Conservation (phyloP, 164 flowering plant species). For the Vitis riparia region DNA sequence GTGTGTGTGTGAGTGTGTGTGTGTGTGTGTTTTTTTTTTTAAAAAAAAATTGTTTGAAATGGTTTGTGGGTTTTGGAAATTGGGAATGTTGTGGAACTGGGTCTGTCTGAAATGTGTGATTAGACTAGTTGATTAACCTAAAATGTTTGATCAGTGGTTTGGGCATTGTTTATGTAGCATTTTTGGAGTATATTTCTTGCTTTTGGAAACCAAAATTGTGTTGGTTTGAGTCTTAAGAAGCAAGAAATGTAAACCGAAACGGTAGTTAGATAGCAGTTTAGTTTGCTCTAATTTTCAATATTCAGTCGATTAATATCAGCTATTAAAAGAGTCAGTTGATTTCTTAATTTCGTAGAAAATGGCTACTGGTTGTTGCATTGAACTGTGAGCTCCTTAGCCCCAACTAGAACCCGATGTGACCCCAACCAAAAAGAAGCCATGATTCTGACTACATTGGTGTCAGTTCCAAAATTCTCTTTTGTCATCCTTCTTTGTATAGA, state of each 20-base stretch:
- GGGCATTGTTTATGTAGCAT: not conserved
- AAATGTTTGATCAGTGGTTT: not conserved
- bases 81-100: slow-evolving; percentile 5
- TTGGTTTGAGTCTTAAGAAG: too few relatives aligned
- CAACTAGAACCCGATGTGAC: not conserved
- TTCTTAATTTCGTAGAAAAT: slow-evolving; percentile 6
- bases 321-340: not conserved
- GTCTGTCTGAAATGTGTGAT: not conserved
- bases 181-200: not conserved
- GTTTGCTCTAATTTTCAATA: too few relatives aligned
- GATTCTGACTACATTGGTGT: not conserved
- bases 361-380: slow-evolving; percentile 5
- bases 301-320: not conserved
- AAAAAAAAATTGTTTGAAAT: slow-evolving; percentile 1
- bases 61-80: slow-evolving; percentile 6
- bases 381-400: slow-evolving; percentile 2
- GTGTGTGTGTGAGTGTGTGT: not conserved
- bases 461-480: not conserved
- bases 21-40: not conserved
- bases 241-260: too few relatives aligned
- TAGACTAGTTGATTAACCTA: not conserved
- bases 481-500: not conserved
- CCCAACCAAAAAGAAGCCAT: not conserved
- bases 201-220: not conserved
- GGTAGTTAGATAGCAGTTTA: too few relatives aligned